Base-by-base conservation (phyloP, 768 basidiomycete species). In the Leccinum longicurvipes region DNA sequence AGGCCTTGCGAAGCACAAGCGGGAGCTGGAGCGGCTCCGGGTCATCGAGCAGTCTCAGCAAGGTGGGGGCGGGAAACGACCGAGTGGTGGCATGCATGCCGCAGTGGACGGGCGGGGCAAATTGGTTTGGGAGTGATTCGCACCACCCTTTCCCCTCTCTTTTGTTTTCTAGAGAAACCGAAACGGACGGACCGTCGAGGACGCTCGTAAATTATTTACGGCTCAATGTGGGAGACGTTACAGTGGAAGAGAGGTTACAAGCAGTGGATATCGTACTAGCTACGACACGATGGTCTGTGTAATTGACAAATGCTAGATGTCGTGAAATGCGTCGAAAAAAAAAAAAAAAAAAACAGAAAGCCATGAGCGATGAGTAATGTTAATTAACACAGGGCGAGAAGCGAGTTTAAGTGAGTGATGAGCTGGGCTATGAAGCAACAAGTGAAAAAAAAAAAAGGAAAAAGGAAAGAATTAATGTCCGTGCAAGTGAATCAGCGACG, bases 51-150 rank as follows among this genome's bases (percentile, higher is more conserved):
- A 73, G 46, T 66, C 72, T 28, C 61, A 53, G 52, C 64, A 64
- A 45, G 62, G 68, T 36, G 65, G 67, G 7, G 54, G 39, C 12
- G 39, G 67, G 48, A 59, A 67, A 53, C 36, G 65, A 44, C 56
- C 72, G 15, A 76, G 83, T 59, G 84, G 84, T 12, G 85, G 84
- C 17, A 85, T 84, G 82, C 77, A 72, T n/a, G 82, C 84, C 0
- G 70, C 64, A n/a, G 80, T 87, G 25, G 79, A 84, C 60, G 76
- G 76, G 39, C 71, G 68, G 23, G 86, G 85, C 29, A 81, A 81
- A 64, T 60, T 85, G 60, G 80, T 86, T 44, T 86, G 81, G 81
- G 82, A 82, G 32, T 68, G 49, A 50, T 29, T 21, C 36, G 48
- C 28, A 17, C n/a, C 4, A n/a, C 0, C 11, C 39, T 41, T 41